Percentiles rank a stretch among this genome's conserved stretches.
These are phyloP conservation scores for Trichoderma polysporum DNA, from an alignment of 2,329 filamentous ascomycete species.

Conservation along the genomic window DNA sequence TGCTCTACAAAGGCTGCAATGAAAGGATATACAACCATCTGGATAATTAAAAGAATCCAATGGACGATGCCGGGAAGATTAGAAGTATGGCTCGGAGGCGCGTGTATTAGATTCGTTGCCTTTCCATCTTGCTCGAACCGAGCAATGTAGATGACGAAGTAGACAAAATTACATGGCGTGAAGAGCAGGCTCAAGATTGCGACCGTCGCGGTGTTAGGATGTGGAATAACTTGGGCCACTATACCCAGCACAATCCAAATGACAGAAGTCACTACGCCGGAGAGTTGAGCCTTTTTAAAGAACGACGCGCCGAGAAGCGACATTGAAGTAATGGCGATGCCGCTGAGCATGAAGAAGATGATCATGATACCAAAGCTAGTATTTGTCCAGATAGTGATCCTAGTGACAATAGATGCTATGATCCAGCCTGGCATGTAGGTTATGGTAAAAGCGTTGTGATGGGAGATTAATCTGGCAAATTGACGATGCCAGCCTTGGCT, in stretches of 20 bases:
- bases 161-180: slow-evolving; percentile 79
- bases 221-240: slow-evolving; percentile 69
- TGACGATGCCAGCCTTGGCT: slow-evolving; percentile 50
- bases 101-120: slow-evolving; percentile 57
- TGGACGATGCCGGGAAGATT: slow-evolving; percentile 66
- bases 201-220: slow-evolving; percentile 60
- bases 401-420: slow-evolving; percentile 41
- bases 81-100: slow-evolving; percentile 63
- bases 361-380: slow-evolving; percentile 63
- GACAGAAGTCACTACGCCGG: slow-evolving; percentile 72
- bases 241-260: slow-evolving; percentile 70
- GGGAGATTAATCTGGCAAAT: slow-evolving; percentile 49
- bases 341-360: slow-evolving; percentile 69
- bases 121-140: slow-evolving; percentile 64
- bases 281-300: slow-evolving; percentile 79
- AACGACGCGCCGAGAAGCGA: slow-evolving; percentile 74
- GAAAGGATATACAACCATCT: slow-evolving; percentile 67
- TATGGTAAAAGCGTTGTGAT: slow-evolving; percentile 66
- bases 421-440: slow-evolving; percentile 54
- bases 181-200: slow-evolving; percentile 72
- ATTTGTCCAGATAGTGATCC: slow-evolving; percentile 34
- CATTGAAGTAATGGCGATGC: slow-evolving; percentile 70
- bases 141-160: slow-evolving; percentile 69
- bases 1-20: slow-evolving; percentile 71
- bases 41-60: slow-evolving; percentile 71